phyloP scores from a whole-genome alignment of 2,329 filamentous ascomycete genomes.

The Fusarium sp. region DNA sequence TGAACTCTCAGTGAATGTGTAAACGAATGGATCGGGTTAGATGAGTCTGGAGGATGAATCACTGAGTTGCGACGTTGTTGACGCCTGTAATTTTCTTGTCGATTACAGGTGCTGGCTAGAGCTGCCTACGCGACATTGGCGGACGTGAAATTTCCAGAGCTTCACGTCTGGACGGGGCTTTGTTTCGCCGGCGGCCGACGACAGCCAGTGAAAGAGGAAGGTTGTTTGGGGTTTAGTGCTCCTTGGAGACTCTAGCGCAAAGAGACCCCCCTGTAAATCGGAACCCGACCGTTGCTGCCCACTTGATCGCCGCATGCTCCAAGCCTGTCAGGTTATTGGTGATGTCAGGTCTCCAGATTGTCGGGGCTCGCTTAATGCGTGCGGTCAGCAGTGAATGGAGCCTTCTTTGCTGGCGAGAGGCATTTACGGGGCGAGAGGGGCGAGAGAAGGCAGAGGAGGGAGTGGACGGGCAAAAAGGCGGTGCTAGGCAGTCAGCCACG shows the following conservation, averaged over 20 bases:
- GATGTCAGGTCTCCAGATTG: conserved; percentile 43
- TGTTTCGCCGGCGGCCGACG: conserved; percentile 43
- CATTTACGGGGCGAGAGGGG: neutral
- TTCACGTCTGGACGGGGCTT: conserved; percentile 35
- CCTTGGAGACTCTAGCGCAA: conserved; percentile 5
- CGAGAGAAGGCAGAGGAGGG: neutral
- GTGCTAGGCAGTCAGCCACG: neutral
- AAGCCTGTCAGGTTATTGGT: conserved; percentile 40
- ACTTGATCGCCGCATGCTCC: conserved; percentile 38
- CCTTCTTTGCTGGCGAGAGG: neutral
- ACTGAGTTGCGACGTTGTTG: neutral
- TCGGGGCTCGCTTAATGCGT: conserved; percentile 15
- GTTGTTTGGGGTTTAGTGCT: neutral
- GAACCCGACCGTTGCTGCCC: conserved; percentile 24
- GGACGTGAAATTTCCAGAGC: conserved; percentile 42
- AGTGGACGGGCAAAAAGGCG: conserved; percentile 11
- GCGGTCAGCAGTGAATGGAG: neutral
- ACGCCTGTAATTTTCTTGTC: conserved; percentile 7
- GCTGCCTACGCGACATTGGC: conserved; percentile 22
- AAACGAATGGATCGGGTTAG: neutral
- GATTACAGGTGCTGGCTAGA: conserved; percentile 7
- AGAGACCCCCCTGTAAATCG: conserved; percentile 19
- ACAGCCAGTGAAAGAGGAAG: neutral
- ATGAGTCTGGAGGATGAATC: neutral
- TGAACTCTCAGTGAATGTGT: neutral